These are phyloP conservation scores for Malus hybrid DNA, from an alignment of 331 rosid genomes.

Conservation along the genomic window DNA sequence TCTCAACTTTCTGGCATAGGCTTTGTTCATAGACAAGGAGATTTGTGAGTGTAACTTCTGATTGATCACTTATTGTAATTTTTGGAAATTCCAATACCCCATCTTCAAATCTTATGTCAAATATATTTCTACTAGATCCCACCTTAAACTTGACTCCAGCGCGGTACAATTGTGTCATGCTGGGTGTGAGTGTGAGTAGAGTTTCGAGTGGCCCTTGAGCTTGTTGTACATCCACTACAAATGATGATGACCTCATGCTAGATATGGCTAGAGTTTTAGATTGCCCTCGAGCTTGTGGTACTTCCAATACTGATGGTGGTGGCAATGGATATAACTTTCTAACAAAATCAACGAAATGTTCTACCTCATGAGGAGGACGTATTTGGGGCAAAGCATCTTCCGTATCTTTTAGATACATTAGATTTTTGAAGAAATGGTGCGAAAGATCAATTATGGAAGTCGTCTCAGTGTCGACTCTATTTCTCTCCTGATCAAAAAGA, in stretches of 20 bases:
- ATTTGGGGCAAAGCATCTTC: not conserved
- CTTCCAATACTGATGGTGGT: not conserved
- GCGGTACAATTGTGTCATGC: not conserved
- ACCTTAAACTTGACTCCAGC: not conserved
- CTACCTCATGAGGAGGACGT: not conserved
- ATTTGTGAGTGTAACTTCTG: not conserved
- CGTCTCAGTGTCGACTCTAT: not conserved
- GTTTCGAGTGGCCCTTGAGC: not conserved
- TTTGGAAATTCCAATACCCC: constrained; percentile 13
- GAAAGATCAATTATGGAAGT: not conserved
- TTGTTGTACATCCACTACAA: not conserved
- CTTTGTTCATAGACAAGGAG: constrained; percentile 10
- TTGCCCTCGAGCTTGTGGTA: too few relatives aligned
- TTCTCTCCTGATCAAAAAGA: not conserved
- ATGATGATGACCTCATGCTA: too few relatives aligned
- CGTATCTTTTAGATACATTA: not conserved
- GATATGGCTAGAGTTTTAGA: too few relatives aligned
- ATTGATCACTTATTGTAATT: accelerated
- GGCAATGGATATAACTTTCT: not conserved
- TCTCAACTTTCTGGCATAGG: not conserved
- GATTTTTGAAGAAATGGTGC: not conserved
- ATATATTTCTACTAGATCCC: not conserved
- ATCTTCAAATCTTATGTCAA: not conserved
- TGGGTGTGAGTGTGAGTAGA: not conserved
- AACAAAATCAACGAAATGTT: constrained; percentile 8